A percentile compares a stretch with the other conserved stretches of the same genome.
Conservation (phyloP, 2,329 filamentous ascomycete species). For the Elsinoe australis region DNA sequence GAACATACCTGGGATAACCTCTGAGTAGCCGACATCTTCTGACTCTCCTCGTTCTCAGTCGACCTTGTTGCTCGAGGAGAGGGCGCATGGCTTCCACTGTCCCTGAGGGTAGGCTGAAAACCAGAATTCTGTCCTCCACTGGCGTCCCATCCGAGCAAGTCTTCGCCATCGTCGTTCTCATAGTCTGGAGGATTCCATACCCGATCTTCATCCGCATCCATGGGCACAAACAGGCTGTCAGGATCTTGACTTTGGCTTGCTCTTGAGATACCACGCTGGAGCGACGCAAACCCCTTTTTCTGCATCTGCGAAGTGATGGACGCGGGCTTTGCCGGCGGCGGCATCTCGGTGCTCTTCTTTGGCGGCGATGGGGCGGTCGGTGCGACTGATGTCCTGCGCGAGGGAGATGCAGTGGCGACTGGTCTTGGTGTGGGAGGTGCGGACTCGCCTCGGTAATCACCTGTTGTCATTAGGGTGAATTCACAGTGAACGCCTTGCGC, state of each 20-base stretch:
- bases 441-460: constrained; percentile 44
- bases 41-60: constrained; percentile 21
- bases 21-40: constrained; percentile 62
- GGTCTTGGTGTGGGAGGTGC: constrained; percentile 29
- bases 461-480: constrained; percentile 76
- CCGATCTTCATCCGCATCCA: constrained; percentile 60
- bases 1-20: constrained; percentile 59
- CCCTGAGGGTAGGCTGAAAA: constrained; percentile 39
- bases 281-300: constrained; percentile 23
- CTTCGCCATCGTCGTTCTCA: constrained; percentile 56
- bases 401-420: constrained; percentile 25
- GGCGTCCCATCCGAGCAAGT: constrained; percentile 67
- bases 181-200: constrained; percentile 66
- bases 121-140: constrained; percentile 42
- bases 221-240: constrained; percentile 63
- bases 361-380: constrained; percentile 9
- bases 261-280: constrained; percentile 17
- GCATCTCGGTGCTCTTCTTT: constrained; percentile 17
- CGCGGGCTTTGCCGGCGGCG: constrained; percentile 19
- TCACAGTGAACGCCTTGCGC: constrained; percentile 63
- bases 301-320: constrained; percentile 20
- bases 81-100: constrained; percentile 29
- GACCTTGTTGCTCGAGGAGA: constrained; percentile 23
- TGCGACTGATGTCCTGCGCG: constrained; percentile 13
- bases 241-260: constrained; percentile 36